Percentiles rank a stretch among this genome's conserved stretches.
These are phyloP conservation scores for Alternaria alternata DNA, from an alignment of 2,329 filamentous ascomycete species.

Conservation along the genomic window DNA sequence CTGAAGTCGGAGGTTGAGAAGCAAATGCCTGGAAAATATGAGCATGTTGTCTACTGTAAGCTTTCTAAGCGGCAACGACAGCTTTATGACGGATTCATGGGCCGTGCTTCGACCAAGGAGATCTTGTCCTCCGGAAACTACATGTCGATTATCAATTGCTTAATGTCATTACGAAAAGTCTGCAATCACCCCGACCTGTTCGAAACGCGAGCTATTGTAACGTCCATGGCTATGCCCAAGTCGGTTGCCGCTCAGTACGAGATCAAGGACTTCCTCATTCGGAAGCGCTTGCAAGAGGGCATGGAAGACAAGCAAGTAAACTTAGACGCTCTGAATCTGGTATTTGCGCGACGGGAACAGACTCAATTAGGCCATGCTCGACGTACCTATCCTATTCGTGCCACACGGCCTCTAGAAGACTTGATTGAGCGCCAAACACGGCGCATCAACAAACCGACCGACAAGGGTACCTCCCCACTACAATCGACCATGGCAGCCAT, in stretches of 20 bases:
- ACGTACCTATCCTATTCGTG: constrained; percentile 60
- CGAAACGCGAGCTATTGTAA: constrained; percentile 94
- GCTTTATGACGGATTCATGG: constrained; percentile 95
- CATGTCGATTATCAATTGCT: constrained; percentile 95
- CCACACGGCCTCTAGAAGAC: constrained; percentile 73
- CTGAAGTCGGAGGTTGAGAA: constrained; percentile 98
- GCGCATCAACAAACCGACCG: constrained; percentile 59
- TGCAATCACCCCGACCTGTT: constrained; percentile 99
- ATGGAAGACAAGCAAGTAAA: constrained; percentile 71
- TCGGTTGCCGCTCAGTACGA: constrained; percentile 80
- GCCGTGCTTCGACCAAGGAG: constrained; percentile 84
- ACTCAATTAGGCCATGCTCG: constrained; percentile 62
- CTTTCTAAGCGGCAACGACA: constrained; percentile 95
- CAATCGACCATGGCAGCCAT: constrained; percentile 75
- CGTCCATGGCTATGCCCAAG: constrained; percentile 88
- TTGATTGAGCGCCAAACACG: constrained; percentile 75
- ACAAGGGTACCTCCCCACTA: constrained; percentile 67
- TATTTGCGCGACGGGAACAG: constrained; percentile 74
- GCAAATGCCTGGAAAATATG: constrained; percentile 98
- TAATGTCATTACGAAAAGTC: constrained; percentile 97
- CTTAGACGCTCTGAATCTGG: constrained; percentile 79
- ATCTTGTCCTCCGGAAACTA: constrained; percentile 94
- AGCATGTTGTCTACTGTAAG: constrained; percentile 94
- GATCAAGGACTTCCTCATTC: constrained; percentile 74
- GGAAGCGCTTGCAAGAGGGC: constrained; percentile 69